Base-by-base conservation (phyloP, 2,329 filamentous ascomycete genomes). In the Trichoderma citrinoviride region DNA sequence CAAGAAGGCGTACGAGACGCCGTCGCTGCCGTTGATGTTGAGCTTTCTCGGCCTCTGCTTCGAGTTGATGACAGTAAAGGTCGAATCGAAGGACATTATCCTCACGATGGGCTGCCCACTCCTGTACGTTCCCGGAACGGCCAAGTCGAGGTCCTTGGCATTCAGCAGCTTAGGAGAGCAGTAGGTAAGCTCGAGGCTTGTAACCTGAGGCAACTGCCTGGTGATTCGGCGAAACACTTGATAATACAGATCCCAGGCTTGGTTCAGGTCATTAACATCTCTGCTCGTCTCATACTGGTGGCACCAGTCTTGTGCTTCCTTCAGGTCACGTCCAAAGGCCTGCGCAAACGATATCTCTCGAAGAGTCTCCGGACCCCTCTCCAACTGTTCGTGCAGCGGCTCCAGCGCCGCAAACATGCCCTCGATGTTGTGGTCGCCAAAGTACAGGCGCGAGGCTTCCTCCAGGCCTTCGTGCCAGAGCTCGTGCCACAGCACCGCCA, bases 191-290 rank as follows among this genome's bases (percentile, higher is more conserved):
- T 99, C 96, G 47, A 99, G 84, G 61, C 89, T 92, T 71, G 93
- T 96, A 69, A 99, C 85, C 72, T 98, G 95, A 3, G 93, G 93
- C 54, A 99, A 80, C 77, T 99, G 96, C 67, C 94, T 87, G 54
- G 90, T 91, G 74, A 99, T 98, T 74, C 96, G 91, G 67, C 93
- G 88, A 87, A 99, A 99, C 0, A 98, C 95, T 70, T 96, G 93
- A 78, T 99, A 99, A 78, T 99, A 99, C 15, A 99, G 85, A 77
- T 99, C 96, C 95, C 95, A 99, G 7, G 95, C 95, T 77, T 97
- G 93, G 74, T 98, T 99, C 52, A 99, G 86, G 75, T 99, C 96
- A 54, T 92, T 94, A 67, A 95, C 88, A 73, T 99, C 95, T 57
- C 89, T 85, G n/a, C 91, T 95, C 46, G 87, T 87, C 72, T 92